phyloP scores from a whole-genome alignment of 75 land plant species.

The Cunninghamia lanceolata region DNA sequence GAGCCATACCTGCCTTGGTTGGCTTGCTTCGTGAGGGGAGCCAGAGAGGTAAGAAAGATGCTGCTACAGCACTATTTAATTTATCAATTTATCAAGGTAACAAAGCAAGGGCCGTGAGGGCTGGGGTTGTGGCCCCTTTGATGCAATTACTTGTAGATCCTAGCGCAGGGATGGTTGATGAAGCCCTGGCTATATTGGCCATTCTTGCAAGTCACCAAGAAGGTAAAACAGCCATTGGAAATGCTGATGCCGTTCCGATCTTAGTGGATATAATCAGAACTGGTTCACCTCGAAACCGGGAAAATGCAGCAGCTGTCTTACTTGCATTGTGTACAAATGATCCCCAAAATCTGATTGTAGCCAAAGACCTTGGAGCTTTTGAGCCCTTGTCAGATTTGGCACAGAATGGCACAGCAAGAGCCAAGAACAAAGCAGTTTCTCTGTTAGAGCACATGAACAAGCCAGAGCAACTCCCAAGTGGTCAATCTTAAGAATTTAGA shows the following conservation, averaged over 20 bases:
- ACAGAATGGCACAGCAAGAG: slow-evolving; percentile 73
- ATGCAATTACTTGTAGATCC: slow-evolving; percentile 71
- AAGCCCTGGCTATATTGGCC: slow-evolving; percentile 75
- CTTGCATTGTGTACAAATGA: slow-evolving; percentile 67
- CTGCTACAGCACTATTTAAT: slow-evolving; percentile 89
- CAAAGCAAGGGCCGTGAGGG: slow-evolving; percentile 76
- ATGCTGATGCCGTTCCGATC: slow-evolving; percentile 48
- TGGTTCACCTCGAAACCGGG: slow-evolving; percentile 66
- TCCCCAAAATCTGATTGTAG: slow-evolving; percentile 42
- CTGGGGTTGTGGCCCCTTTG: slow-evolving; percentile 70
- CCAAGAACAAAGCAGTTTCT: slow-evolving; percentile 68
- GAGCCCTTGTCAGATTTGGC: slow-evolving; percentile 64
- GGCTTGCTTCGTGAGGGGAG: slow-evolving; percentile 64
- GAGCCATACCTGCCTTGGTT: slow-evolving; percentile 88
- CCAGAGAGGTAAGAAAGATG: slow-evolving; percentile 92
- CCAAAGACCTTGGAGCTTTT: slow-evolving; percentile 52
- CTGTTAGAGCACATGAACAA: slow-evolving; percentile 62
- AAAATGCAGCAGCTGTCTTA: slow-evolving; percentile 84
- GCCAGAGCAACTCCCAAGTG: slow-evolving; percentile 13
- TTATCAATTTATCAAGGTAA: slow-evolving; percentile 89
- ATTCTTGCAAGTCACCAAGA: slow-evolving; percentile 59
- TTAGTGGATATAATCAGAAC: slow-evolving; percentile 57
- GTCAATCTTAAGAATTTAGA: neutral
- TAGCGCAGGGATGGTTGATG: slow-evolving; percentile 73
- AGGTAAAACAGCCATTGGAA: slow-evolving; percentile 62